Evolutionary conservation across 176 grass and related monocot genomes (phyloP).

Genomic region (Raddia guianensis): DNA sequence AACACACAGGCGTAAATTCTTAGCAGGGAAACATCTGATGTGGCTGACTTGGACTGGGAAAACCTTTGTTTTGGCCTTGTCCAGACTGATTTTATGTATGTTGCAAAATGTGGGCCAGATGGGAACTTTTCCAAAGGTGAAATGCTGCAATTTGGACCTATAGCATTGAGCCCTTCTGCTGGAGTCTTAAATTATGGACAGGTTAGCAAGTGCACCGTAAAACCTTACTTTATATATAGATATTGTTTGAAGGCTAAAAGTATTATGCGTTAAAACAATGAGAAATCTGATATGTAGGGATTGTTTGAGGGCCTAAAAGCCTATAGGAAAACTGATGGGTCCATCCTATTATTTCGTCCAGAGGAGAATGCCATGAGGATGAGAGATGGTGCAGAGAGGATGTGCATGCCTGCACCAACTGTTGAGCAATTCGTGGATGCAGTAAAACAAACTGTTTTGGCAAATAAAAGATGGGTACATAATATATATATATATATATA

Average conservation of each 20-base stretch:
- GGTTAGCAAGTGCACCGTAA: conserved; percentile 46
- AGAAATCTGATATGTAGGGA: conserved; percentile 49
- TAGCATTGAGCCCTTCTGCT: conserved; percentile 71
- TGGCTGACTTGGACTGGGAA: conserved; percentile 74
- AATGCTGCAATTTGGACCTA: conserved; percentile 63
- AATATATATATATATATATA: background rate
- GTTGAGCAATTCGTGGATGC: conserved; percentile 78
- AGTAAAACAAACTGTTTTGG: conserved; percentile 84
- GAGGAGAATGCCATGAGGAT: conserved; percentile 37
- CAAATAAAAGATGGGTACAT: conserved; percentile 84
- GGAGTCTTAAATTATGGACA: conserved; percentile 94
- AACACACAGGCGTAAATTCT: background rate
- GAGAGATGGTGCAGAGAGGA: conserved; percentile 74
- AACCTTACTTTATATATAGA: background rate
- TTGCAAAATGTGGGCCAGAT: conserved; percentile 58
- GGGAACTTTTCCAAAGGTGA: conserved; percentile 73
- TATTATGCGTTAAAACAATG: background rate
- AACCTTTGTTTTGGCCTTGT: conserved; percentile 77
- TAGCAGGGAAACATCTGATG: conserved; percentile 52
- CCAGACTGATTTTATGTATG: conserved; percentile 79
- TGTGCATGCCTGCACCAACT: conserved; percentile 87
- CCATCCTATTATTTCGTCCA: conserved; percentile 50
- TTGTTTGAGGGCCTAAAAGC: conserved; percentile 93
- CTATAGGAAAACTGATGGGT: conserved; percentile 80
- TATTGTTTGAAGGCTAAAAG: conserved; percentile 8